phyloP scores from a whole-genome alignment of 139 green algal genomes.

The Edaphochlamys debaryana region DNA sequence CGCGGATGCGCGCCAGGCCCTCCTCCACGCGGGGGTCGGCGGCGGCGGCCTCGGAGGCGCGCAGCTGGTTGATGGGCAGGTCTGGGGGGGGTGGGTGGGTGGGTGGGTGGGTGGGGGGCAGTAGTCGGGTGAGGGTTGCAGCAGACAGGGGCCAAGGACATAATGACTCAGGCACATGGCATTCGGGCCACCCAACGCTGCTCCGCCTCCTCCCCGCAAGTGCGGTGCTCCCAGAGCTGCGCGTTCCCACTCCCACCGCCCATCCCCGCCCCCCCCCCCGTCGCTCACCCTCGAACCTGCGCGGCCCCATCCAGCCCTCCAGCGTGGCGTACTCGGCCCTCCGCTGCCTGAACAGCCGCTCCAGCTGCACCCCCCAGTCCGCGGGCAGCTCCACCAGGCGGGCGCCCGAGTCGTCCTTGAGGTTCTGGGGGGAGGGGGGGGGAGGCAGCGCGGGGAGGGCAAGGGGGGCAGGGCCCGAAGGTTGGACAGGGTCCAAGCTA shows the following conservation, averaged over 20 bases:
- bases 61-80: conserved; percentile 53
- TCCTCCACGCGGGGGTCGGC: conserved; percentile 46
- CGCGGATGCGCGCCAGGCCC: conserved; percentile 45
- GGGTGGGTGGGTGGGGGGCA: background rate
- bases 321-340: conserved; percentile 43
- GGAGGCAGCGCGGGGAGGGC: no score
- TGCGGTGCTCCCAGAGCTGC: no score
- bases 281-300: conserved; percentile 47
- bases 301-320: conserved; percentile 52
- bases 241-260: no score
- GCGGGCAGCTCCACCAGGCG: conserved; percentile 45
- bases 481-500: no score
- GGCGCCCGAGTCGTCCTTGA: conserved; percentile 25
- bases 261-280: no score
- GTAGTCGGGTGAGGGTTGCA: no score
- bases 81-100: conserved; percentile 3
- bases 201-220: no score
- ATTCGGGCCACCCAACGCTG: no score
- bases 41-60: conserved; percentile 20
- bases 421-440: background rate
- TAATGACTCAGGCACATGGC: no score
- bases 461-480: no score
- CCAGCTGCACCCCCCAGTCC: conserved; percentile 51
- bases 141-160: no score
- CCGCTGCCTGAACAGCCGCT: conserved; percentile 39